Base-by-base conservation (phyloP, 306 rosid species). In the Pachyrhizus erosus region DNA sequence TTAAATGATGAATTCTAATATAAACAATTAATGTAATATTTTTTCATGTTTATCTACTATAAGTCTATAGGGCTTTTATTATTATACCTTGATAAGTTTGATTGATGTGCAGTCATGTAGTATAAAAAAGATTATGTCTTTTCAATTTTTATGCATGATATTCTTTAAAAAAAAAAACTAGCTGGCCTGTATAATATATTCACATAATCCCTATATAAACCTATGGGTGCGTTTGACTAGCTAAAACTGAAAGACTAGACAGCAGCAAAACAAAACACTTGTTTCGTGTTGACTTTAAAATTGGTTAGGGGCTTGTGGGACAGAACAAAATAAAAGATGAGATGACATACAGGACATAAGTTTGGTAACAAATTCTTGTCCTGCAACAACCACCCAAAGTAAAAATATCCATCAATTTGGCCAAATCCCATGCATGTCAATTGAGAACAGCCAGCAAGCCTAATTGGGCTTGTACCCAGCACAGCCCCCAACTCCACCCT, bases 1-100 rank as follows among this genome's bases (percentile, higher is more conserved):
- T 62, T 78, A 37, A 61, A 60, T 40, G 42, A 66, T 66, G 33
- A 24, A 68, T 33, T 84, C 21, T 52, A 15, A 18, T 29, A 79
- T 69, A 27, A 37, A 45, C 0, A 5, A 67, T 37, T 51, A 51
- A 51, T 37, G 75, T 34, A 5, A 17, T 31, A 2, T 79, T 37
- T 68, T 52, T 26, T 55, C 57, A 70, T 54, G 34, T n/a, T 40
- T 40, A 55, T 79, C 69, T 17, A 46, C 61, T 39, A 33, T 12
- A 40, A 52, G 54, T 31, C 61, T 39, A 33, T 12, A 40, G 40
- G 54, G 76, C 39, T 54, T 37, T 24, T 52, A 73, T 65, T 49
- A 39, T 18, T 23, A 49, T 23, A 57, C 20, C 62, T 18, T 29
- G 45, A 18, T 13, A 72, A 71, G 77, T 72, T 73, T 48, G 52